A percentile compares a stretch with the other conserved stretches of the same genome.
These are phyloP conservation scores for Globisporangium radiosum DNA, from an alignment of 352 stramenopile genomes.

Conservation along the genomic window DNA sequence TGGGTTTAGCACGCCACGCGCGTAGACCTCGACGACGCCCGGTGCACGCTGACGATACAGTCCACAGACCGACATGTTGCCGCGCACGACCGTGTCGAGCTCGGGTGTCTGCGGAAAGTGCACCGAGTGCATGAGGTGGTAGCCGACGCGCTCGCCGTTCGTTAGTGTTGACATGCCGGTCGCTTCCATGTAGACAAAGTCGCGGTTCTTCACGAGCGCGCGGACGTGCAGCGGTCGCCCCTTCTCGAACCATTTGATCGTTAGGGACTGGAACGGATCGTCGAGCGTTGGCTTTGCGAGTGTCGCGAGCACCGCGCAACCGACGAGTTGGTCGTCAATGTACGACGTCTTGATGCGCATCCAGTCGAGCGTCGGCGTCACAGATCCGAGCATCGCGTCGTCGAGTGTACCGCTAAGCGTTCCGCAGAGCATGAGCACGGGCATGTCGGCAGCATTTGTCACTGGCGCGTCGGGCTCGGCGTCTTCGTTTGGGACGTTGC, in stretches of 20 bases:
- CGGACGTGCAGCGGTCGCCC: conserved; percentile 27
- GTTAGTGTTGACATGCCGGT: conserved; percentile 22
- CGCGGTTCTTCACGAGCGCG: conserved; percentile 47
- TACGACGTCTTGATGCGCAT: conserved; percentile 56
- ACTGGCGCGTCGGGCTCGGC: conserved; percentile 3
- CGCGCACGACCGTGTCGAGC: conserved; percentile 28
- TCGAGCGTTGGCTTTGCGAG: conserved; percentile 8
- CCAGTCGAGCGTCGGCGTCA: conserved; percentile 26
- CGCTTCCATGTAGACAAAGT: conserved; percentile 59
- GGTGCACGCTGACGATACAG: conserved; percentile 41
- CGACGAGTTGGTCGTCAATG: conserved; percentile 17
- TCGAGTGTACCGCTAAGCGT: conserved; percentile 12
- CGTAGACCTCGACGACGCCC: conserved; percentile 41
- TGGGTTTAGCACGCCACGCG: conserved; percentile 25
- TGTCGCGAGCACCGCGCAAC: conserved; percentile 8
- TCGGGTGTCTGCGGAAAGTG: conserved; percentile 36
- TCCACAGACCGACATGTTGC: conserved; percentile 40
- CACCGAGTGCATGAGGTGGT: conserved; percentile 37
- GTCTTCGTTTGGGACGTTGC: not conserved
- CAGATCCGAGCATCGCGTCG: conserved; percentile 11
- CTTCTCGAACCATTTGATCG: conserved; percentile 57
- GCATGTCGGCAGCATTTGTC: not conserved
- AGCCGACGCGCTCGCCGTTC: conserved; percentile 10
- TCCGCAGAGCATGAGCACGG: conserved; percentile 8
- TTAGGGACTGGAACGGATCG: conserved; percentile 5